A percentile compares a stretch with the other conserved stretches of the same genome.
phyloP scores from a whole-genome alignment of 2,329 filamentous ascomycete genomes.

The Ophiosphaerella korrae region DNA sequence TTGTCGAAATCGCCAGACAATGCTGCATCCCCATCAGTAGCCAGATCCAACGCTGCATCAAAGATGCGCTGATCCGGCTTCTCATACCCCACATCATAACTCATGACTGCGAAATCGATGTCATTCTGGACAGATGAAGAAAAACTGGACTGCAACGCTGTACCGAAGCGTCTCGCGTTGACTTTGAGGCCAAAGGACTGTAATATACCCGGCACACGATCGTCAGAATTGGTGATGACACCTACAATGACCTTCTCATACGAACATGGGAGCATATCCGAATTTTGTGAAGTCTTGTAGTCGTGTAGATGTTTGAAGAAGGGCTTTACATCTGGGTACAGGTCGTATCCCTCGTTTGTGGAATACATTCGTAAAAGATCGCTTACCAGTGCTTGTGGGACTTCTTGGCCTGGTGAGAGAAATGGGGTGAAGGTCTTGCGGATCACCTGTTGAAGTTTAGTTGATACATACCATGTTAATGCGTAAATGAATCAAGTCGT shows the following conservation, averaged over 20 bases:
- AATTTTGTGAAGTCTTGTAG: conserved; percentile 1
- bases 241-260: conserved; percentile 57
- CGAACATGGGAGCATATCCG: conserved; percentile 26
- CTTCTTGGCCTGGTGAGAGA: conserved; percentile 30
- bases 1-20: conserved; percentile 41
- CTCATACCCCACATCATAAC: conserved; percentile 65
- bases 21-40: conserved; percentile 29
- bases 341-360: conserved; percentile 58
- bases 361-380: conserved; percentile 60
- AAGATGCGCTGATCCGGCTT: conserved; percentile 66
- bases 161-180: conserved; percentile 28
- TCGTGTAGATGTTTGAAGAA: conserved; percentile 52
- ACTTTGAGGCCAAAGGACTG: conserved; percentile 59
- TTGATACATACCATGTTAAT: background rate
- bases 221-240: conserved; percentile 68
- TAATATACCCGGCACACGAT: conserved; percentile 61
- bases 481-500: background rate
- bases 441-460: conserved; percentile 56
- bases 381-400: conserved; percentile 55
- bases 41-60: conserved; percentile 53
- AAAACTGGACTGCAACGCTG: conserved; percentile 20
- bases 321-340: conserved; percentile 54
- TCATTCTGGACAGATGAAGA: conserved; percentile 35
- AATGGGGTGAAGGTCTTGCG: conserved; percentile 51
- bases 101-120: conserved; percentile 65